Evolutionary conservation across 192 early-diverging fungal genomes (phyloP).

Genomic region (Umbelopsis isabellina): DNA sequence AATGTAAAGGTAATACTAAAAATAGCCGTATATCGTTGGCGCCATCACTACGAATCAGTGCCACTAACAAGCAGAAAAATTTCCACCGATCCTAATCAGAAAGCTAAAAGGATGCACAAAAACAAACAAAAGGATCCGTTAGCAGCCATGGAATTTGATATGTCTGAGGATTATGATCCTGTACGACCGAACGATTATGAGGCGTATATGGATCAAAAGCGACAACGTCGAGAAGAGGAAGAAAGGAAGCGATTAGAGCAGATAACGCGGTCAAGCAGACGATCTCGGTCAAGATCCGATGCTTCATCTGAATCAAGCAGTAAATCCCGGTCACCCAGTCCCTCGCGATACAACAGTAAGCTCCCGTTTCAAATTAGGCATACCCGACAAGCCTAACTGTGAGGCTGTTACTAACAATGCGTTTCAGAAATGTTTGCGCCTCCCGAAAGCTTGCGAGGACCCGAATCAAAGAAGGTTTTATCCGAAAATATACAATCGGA

Average conservation of each 20-base stretch:
- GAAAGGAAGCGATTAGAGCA: constrained; percentile 28
- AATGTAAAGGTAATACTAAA: constrained; percentile 44
- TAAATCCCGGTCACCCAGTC: constrained; percentile 28
- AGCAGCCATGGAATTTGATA: constrained; percentile 37
- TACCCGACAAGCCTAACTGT: too few relatives aligned
- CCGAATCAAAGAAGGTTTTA: neutral
- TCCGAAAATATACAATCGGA: too few relatives aligned
- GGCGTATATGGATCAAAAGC: constrained; percentile 63
- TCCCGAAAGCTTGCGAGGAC: constrained; percentile 29
- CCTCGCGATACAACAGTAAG: constrained; percentile 5
- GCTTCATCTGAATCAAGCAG: constrained; percentile 4
- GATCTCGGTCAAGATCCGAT: constrained; percentile 34
- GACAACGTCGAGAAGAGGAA: constrained; percentile 46
- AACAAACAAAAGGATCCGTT: constrained; percentile 31
- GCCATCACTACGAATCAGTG: neutral
- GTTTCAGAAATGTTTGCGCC: constrained; percentile 38
- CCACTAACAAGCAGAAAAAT: neutral
- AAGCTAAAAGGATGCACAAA: constrained; percentile 22
- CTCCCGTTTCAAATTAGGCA: neutral
- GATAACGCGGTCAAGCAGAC: constrained; percentile 15
- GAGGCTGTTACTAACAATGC: neutral
- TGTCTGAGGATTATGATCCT: constrained; percentile 69
- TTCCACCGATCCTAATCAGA: neutral
- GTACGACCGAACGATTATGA: constrained; percentile 75
- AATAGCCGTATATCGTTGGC: neutral